Conservation (phyloP, 2,329 filamentous ascomycete species). For the Fonsecaea monophora region DNA sequence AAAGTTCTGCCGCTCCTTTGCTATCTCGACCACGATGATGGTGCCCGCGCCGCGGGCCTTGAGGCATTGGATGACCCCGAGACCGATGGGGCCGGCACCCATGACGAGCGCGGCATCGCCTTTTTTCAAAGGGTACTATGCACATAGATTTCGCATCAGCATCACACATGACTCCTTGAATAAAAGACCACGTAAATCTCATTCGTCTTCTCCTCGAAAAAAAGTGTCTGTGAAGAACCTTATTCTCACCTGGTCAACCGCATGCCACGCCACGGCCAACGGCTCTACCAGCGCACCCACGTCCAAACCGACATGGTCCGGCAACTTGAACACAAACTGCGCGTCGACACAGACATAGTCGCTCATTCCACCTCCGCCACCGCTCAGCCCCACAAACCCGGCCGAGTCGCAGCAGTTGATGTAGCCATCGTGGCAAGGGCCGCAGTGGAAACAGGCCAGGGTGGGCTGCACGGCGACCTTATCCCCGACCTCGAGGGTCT, state of each 20-base stretch:
- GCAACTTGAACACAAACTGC: slow-evolving; percentile 58
- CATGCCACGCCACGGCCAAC: slow-evolving; percentile 69
- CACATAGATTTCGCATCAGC: neutral
- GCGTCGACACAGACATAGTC: slow-evolving; percentile 62
- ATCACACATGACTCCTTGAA: neutral
- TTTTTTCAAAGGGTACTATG: slow-evolving; percentile 50
- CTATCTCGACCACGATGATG: slow-evolving; percentile 66
- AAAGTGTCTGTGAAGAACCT: neutral
- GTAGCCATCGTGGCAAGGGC: slow-evolving; percentile 59
- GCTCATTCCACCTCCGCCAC: slow-evolving; percentile 63
- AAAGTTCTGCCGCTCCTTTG: slow-evolving; percentile 58
- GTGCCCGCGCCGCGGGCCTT: slow-evolving; percentile 59
- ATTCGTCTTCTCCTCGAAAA: neutral
- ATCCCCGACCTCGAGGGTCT: slow-evolving; percentile 60
- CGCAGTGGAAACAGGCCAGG: slow-evolving; percentile 63
- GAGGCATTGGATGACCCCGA: slow-evolving; percentile 66
- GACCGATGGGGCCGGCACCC: slow-evolving; percentile 68
- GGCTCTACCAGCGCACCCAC: slow-evolving; percentile 68
- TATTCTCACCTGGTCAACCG: slow-evolving; percentile 52
- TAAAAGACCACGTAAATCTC: too few relatives aligned
- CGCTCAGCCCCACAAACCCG: slow-evolving; percentile 59
- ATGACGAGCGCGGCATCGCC: slow-evolving; percentile 62
- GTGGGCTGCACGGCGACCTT: slow-evolving; percentile 67
- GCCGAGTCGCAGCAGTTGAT: slow-evolving; percentile 66
- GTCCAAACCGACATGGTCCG: slow-evolving; percentile 60